Evolutionary conservation across 2,329 filamentous ascomycete species (phyloP).

Genomic region (Knufia petricola): DNA sequence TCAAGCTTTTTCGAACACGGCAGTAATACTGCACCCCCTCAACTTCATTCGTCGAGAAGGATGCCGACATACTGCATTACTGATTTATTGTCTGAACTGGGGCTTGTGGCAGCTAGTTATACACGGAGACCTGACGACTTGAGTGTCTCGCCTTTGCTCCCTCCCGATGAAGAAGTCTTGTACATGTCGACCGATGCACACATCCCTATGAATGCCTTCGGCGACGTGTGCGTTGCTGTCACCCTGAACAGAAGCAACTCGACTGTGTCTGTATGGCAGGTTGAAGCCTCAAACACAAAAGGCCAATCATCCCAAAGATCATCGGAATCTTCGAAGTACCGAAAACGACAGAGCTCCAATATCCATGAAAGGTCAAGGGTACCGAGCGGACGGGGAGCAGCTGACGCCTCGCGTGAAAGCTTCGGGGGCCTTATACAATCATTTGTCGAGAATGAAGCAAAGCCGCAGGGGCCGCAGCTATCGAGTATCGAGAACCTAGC

Average conservation of each 20-base stretch:
- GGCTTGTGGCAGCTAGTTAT: conserved; percentile 19
- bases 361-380: conserved; percentile 58
- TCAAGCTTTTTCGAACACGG: not conserved
- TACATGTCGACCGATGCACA: conserved; percentile 17
- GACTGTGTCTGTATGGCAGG: conserved; percentile 21
- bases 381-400: conserved; percentile 43
- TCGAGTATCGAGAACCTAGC: conserved; percentile 48
- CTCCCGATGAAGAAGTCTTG: conserved; percentile 16
- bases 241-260: conserved; percentile 18
- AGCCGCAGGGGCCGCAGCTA: conserved; percentile 2
- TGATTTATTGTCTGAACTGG: conserved; percentile 20
- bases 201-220: not conserved
- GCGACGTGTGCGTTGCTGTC: conserved; percentile 14
- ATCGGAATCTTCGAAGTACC: conserved; percentile 2
- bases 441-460: conserved; percentile 12
- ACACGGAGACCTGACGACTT: conserved; percentile 15
- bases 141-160: conserved; percentile 16
- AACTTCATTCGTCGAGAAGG: not conserved
- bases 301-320: not conserved
- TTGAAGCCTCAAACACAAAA: not conserved
- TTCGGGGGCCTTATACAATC: conserved; percentile 48
- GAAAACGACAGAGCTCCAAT: conserved; percentile 52
- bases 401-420: conserved; percentile 60
- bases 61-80: conserved; percentile 22
- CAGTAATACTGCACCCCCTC: not conserved